Evolutionary conservation across 148 eudicot genomes (phyloP).

Genomic region (Agrostemma githago): DNA sequence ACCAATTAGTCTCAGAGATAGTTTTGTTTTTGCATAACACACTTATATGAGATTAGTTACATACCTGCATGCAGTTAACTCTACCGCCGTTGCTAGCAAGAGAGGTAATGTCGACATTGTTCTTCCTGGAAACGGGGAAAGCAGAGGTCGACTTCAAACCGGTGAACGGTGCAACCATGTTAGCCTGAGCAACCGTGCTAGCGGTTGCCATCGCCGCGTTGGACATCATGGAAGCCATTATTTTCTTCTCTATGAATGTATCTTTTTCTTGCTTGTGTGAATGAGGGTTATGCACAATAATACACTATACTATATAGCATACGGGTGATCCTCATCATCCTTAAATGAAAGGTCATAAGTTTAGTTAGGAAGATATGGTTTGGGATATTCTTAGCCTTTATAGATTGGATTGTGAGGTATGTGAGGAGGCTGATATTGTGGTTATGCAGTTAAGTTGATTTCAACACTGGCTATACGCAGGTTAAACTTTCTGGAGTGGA

Average conservation of each 20-base stretch:
- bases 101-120: conserved; percentile 25
- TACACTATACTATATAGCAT: conserved; percentile 7
- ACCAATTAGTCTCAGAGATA: too few relatives aligned
- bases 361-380: conserved; percentile 14
- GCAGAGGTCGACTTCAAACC: conserved; percentile 41
- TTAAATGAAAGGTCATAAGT: conserved; percentile 15
- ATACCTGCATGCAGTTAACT: conserved; percentile 51
- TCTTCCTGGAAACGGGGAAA: conserved; percentile 37
- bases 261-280: background rate
- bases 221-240: conserved; percentile 26
- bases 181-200: conserved; percentile 37
- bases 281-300: background rate
- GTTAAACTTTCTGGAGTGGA: too few relatives aligned
- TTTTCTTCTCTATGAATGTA: background rate
- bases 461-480: too few relatives aligned
- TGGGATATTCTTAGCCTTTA: conserved; percentile 18
- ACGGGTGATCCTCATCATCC: background rate
- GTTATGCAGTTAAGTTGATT: background rate
- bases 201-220: conserved; percentile 32
- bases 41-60: background rate
- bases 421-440: conserved; percentile 3
- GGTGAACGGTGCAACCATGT: conserved; percentile 46
- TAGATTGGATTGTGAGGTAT: background rate
- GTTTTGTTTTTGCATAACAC: too few relatives aligned
- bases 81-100: conserved; percentile 45